Conservation (phyloP, 805 yeast species). For the Vanderwaltozyma tropicalis region DNA sequence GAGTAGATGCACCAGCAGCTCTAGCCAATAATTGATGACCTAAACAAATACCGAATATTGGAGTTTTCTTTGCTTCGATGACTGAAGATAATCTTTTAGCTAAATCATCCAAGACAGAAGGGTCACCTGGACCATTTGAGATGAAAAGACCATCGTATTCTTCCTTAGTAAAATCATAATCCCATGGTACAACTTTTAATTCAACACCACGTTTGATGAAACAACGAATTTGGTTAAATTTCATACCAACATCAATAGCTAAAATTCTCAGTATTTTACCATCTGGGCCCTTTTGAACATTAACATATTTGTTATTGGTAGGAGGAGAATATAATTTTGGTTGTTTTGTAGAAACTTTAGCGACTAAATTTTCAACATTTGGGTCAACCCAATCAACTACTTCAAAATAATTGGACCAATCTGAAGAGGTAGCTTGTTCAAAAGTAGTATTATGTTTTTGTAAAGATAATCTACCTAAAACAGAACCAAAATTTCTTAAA, state of each 20-base stretch:
- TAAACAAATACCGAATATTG: constrained; percentile 94
- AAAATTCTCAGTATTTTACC: constrained; percentile 75
- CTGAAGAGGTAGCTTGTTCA: constrained; percentile 25
- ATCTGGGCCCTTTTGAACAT: constrained; percentile 47
- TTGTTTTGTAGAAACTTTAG: constrained; percentile 70
- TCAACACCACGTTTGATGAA: constrained; percentile 95
- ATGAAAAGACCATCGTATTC: constrained; percentile 90
- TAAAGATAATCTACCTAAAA: constrained; percentile 77
- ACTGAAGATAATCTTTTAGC: constrained; percentile 50
- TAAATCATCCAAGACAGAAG: constrained; percentile 67
- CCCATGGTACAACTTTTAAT: constrained; percentile 90
- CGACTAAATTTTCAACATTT: constrained; percentile 82
- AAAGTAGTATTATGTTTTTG: constrained; percentile 34
- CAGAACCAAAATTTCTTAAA: constrained; percentile 86
- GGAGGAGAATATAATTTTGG: constrained; percentile 73
- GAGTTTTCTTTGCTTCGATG: constrained; percentile 60
- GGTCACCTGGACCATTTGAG: constrained; percentile 99
- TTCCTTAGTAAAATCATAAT: constrained; percentile 72
- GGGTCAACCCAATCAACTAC: constrained; percentile 91
- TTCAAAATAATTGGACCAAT: constrained; percentile 57
- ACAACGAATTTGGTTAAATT: constrained; percentile 94
- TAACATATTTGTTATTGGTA: constrained; percentile 27
- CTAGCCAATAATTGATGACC: constrained; percentile 96
- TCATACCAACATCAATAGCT: constrained; percentile 96
- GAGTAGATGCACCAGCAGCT: constrained; percentile 89